Evolutionary conservation across 768 basidiomycete genomes (phyloP), one percentile per base, ranked within the genome.

Genomic region (Amanita exitialis): DNA sequence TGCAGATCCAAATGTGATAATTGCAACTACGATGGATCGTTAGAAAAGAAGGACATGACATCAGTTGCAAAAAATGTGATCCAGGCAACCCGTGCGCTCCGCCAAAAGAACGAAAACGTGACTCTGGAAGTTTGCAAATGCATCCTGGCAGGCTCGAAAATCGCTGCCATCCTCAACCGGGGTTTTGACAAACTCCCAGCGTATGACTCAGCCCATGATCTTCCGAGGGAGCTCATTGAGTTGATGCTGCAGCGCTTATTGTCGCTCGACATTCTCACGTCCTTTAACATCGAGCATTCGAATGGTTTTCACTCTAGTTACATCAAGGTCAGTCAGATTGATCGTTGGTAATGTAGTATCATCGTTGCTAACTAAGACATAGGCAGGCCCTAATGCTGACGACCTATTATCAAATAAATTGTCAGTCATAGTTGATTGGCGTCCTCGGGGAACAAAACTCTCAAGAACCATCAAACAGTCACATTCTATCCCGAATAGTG

Each of bases 1-100:
- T 99, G 96, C 61, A 64, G 76, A 34, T 69, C 72, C 36, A 73
- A 75, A 3, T 99, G 96, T 64, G 89, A 98, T 64, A 93, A 90
- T 55, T 99, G 96, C 62, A 66, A 75, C 38, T 69, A 76, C 46
- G 69, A 70, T 28, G 68, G 71, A 13, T 70, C 67, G 7, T 58
- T 74, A 4, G 60, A 73, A 15, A 68, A 66, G 9, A 66, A 73
- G 35, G 82, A 96, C 60, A 74, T 90, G n/a, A 83, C 83, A 0
- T 59, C 65, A 0, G 66, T 73, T 25, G 88, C 85, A 0, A 65
- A 64, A 30, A 66, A 72, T 16, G 74, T 80, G n/a, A 66, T 92
- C 32, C 63, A 64, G 20, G 69, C 93, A n/a, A 70, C 87, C 10
- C 61, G 76, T 52, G 58, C 62, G 23, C 64, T 86, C 57, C 56